These are phyloP conservation scores for Quercus tomentella DNA, from an alignment of 331 rosid genomes.

Conservation along the genomic window DNA sequence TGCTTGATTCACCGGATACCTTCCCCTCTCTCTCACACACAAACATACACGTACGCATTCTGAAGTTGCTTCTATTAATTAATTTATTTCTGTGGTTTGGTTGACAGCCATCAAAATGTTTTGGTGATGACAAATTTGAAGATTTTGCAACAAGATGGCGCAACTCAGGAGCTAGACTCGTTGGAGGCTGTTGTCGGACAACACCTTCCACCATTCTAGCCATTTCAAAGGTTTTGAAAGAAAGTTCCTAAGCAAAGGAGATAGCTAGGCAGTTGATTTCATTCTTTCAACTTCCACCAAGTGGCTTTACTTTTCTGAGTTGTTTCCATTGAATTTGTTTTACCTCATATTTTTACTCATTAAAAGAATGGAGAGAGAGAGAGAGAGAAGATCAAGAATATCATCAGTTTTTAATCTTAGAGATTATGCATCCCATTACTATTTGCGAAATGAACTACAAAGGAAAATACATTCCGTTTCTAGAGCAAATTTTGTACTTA, in stretches of 20 bases:
- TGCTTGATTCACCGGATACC: no score
- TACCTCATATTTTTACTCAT: background rate
- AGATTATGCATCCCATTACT: background rate
- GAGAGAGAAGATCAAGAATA: background rate
- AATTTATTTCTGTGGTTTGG: slow-evolving; percentile 5
- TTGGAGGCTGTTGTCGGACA: slow-evolving; percentile 91
- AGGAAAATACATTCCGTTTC: background rate
- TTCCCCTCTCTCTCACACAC: background rate
- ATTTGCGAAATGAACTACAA: background rate
- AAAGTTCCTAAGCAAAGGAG: background rate
- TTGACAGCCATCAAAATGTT: slow-evolving; percentile 75
- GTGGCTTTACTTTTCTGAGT: background rate
- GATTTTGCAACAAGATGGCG: slow-evolving; percentile 62
- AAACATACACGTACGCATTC: background rate
- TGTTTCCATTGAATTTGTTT: background rate
- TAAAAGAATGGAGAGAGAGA: background rate
- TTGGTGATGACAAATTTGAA: slow-evolving; percentile 54
- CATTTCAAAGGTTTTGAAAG: slow-evolving; percentile 61
- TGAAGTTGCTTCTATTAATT: background rate
- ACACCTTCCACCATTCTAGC: slow-evolving; percentile 68
- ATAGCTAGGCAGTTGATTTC: background rate
- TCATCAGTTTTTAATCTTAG: background rate
- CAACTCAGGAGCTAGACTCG: slow-evolving; percentile 67
- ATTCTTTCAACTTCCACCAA: background rate
- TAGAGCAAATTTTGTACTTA: background rate